Conservation (phyloP, 192 early-diverging fungal genomes). For the Radiomyces spectabilis region DNA sequence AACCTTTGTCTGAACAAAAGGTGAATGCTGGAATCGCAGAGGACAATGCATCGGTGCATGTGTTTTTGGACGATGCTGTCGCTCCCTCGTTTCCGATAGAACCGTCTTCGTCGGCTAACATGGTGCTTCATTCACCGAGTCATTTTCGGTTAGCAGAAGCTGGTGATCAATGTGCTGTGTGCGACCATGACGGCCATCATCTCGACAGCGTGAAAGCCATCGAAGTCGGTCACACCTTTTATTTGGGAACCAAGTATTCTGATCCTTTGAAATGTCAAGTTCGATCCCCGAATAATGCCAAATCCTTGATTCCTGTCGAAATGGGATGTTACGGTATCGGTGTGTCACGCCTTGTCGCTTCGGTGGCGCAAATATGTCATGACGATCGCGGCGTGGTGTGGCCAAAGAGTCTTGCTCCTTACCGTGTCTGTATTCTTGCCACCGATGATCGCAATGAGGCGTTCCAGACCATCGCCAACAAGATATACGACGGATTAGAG, state of each 20-base stretch:
- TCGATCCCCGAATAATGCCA: background rate
- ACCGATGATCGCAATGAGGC: slow-evolving; percentile 32
- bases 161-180: slow-evolving; percentile 42
- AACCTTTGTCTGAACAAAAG: background rate
- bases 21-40: background rate
- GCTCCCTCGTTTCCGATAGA: background rate
- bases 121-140: slow-evolving; percentile 6
- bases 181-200: slow-evolving; percentile 3
- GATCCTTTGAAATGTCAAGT: slow-evolving; percentile 55
- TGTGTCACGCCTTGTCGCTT: slow-evolving; percentile 74
- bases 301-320: slow-evolving; percentile 36
- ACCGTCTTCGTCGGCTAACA: background rate
- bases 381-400: slow-evolving; percentile 67
- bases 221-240: slow-evolving; percentile 87
- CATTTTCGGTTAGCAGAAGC: slow-evolving; percentile 39
- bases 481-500: slow-evolving; percentile 39
- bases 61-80: slow-evolving; percentile 18
- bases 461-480: slow-evolving; percentile 19
- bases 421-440: slow-evolving; percentile 56
- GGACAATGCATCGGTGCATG: background rate
- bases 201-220: slow-evolving; percentile 49
- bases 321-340: slow-evolving; percentile 95
- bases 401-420: slow-evolving; percentile 79
- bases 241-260: slow-evolving; percentile 87
- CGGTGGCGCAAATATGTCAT: slow-evolving; percentile 64